A percentile compares a stretch with the other conserved stretches of the same genome.
phyloP scores from a whole-genome alignment of 495 filamentous ascomycete genomes.

The Chaetomidium leptoderma region DNA sequence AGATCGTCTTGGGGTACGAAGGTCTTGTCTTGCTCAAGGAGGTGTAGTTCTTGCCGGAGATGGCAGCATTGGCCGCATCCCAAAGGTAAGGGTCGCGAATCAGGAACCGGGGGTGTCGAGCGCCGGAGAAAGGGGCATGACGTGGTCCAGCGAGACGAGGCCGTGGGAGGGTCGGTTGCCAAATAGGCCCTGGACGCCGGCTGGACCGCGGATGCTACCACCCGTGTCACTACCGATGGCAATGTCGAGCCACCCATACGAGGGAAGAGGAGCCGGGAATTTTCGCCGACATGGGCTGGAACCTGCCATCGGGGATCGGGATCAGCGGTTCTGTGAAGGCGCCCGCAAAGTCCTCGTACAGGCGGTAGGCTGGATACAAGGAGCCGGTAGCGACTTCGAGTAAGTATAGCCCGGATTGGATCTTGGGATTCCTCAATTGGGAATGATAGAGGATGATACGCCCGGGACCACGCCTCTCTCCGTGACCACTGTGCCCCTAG shows the following conservation, averaged over 20 bases:
- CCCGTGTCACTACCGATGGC: constrained; percentile 46
- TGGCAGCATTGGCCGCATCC: constrained; percentile 41
- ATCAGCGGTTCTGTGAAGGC: constrained; percentile 38
- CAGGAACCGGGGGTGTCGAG: constrained; percentile 51
- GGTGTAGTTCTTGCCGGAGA: constrained; percentile 45
- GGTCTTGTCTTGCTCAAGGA: constrained; percentile 29
- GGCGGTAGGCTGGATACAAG: constrained; percentile 38
- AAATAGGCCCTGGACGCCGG: constrained; percentile 35
- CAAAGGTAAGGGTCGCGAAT: constrained; percentile 46
- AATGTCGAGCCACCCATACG: constrained; percentile 56
- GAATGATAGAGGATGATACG: constrained; percentile 22
- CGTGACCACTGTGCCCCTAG: constrained; percentile 7
- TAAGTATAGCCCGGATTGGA: constrained; percentile 50
- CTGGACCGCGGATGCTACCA: constrained; percentile 38
- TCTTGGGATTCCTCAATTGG: constrained; percentile 17
- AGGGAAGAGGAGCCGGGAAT: constrained; percentile 27
- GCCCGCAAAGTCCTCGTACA: constrained; percentile 41
- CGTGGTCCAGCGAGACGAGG: constrained; percentile 35
- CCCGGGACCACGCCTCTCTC: neutral
- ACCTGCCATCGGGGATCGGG: constrained; percentile 36
- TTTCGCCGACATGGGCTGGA: constrained; percentile 36
- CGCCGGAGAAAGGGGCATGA: constrained; percentile 43
- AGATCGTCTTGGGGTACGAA: constrained; percentile 44
- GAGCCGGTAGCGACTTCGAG: constrained; percentile 36
- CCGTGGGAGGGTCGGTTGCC: constrained; percentile 37